Evolutionary conservation across 1,139 yeast species (phyloP).

Genomic region (Spathaspora sp.): DNA sequence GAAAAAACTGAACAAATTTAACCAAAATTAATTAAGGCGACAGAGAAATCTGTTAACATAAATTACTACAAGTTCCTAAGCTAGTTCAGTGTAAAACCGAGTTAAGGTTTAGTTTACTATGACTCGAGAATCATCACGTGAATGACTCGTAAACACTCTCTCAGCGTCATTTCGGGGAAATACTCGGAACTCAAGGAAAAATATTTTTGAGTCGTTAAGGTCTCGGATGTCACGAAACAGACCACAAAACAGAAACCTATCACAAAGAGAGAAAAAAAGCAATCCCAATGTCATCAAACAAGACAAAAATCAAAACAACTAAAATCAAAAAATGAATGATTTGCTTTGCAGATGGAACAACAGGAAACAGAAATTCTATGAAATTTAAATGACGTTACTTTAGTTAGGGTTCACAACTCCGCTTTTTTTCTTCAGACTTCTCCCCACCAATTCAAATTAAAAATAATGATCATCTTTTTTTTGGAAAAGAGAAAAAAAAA

Average conservation of each 20-base stretch:
- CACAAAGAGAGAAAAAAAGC: background rate
- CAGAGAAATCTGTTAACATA: background rate
- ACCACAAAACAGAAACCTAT: background rate
- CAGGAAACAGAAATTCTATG: background rate
- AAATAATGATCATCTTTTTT: background rate
- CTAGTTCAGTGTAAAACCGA: too few species aligned
- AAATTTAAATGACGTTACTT: background rate
- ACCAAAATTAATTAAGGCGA: background rate
- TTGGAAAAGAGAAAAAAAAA: background rate
- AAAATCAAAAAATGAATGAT: background rate
- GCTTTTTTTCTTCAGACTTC: background rate
- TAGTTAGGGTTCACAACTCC: background rate
- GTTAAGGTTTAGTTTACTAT: background rate
- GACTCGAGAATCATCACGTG: slow-evolving; percentile 1
- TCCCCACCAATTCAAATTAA: background rate
- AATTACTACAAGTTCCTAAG: too few species aligned
- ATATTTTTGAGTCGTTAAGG: background rate
- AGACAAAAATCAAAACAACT: background rate
- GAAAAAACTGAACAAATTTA: background rate
- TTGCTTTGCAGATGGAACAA: background rate
- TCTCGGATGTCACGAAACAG: background rate
- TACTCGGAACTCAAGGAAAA: background rate
- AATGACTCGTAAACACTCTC: background rate
- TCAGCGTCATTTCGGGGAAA: background rate
- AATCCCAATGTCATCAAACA: background rate